Evolutionary conservation across 2,329 filamentous ascomycete genomes (phyloP).

Genomic region (Lecanicillium sp.): DNA sequence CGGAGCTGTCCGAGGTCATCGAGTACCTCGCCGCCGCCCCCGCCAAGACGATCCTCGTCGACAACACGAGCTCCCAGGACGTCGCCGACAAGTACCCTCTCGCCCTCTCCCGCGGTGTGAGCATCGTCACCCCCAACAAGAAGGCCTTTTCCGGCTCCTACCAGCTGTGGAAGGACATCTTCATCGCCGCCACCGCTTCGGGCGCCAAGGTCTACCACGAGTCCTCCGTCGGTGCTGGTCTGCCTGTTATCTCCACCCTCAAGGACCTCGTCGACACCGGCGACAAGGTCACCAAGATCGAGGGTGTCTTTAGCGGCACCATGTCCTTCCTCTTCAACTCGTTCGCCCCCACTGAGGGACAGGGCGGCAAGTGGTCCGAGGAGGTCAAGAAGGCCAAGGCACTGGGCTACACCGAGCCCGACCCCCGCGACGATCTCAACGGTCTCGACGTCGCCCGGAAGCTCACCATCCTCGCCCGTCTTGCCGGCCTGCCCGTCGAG

Average conservation of each 20-base stretch:
- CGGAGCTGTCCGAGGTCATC: slow-evolving; percentile 63
- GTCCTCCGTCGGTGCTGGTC: slow-evolving; percentile 85
- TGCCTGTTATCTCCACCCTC: slow-evolving; percentile 88
- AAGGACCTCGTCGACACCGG: slow-evolving; percentile 93
- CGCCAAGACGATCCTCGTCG: slow-evolving; percentile 74
- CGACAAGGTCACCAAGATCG: slow-evolving; percentile 84
- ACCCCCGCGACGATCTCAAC: slow-evolving; percentile 80
- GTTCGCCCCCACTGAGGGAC: slow-evolving; percentile 74
- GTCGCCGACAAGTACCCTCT: slow-evolving; percentile 78
- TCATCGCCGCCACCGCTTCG: slow-evolving; percentile 60
- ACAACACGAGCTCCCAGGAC: slow-evolving; percentile 90
- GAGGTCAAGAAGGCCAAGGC: slow-evolving; percentile 91
- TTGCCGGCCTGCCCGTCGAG: slow-evolving; percentile 75
- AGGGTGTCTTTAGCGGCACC: slow-evolving; percentile 95
- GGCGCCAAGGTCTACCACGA: slow-evolving; percentile 91
- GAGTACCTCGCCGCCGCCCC: slow-evolving; percentile 75
- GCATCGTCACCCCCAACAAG: slow-evolving; percentile 95
- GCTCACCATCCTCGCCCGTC: slow-evolving; percentile 84
- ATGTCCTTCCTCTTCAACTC: slow-evolving; percentile 98
- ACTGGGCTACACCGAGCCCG: slow-evolving; percentile 86
- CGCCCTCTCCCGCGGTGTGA: slow-evolving; percentile 76
- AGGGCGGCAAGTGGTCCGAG: slow-evolving; percentile 77
- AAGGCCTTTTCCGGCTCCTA: slow-evolving; percentile 87
- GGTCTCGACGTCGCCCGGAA: slow-evolving; percentile 91
- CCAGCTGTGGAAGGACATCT: slow-evolving; percentile 82